Conservation (phyloP, 73 alveolate species). For the Tetrahymena thermophila region DNA sequence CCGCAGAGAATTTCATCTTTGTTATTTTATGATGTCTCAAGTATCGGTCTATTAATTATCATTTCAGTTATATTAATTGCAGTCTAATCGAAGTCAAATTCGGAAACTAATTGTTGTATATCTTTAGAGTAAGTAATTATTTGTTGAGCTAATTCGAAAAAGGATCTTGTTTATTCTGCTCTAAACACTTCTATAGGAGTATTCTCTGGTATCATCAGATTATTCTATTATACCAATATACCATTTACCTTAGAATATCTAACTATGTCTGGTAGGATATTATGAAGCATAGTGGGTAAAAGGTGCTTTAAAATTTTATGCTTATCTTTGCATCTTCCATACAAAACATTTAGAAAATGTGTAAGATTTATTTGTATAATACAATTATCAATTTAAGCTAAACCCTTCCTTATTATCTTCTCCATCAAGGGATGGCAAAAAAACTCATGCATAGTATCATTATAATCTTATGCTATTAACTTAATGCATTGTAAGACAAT, state of each 20-base stretch:
- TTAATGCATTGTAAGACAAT: background rate
- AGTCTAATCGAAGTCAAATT: background rate
- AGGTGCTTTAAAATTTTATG: background rate
- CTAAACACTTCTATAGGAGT: background rate
- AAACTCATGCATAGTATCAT: background rate
- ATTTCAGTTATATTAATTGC: background rate
- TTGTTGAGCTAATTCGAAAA: background rate
- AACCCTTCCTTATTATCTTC: background rate
- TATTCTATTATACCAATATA: background rate
- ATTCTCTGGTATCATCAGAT: background rate
- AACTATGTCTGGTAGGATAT: background rate
- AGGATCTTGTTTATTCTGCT: background rate
- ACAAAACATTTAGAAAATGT: background rate
- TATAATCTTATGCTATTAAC: background rate
- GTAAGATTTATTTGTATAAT: background rate
- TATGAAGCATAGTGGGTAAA: background rate
- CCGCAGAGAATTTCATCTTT: constrained; percentile 28
- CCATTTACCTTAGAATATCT: background rate
- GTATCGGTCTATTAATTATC: background rate
- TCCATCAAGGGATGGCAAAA: background rate
- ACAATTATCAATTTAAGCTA: background rate
- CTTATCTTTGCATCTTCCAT: background rate
- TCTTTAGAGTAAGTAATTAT: background rate
- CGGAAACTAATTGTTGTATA: background rate
- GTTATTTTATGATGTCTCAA: constrained; percentile 9